Base-by-base conservation (phyloP, 2,329 filamentous ascomycete genomes). In the Aureobasidium sp. region DNA sequence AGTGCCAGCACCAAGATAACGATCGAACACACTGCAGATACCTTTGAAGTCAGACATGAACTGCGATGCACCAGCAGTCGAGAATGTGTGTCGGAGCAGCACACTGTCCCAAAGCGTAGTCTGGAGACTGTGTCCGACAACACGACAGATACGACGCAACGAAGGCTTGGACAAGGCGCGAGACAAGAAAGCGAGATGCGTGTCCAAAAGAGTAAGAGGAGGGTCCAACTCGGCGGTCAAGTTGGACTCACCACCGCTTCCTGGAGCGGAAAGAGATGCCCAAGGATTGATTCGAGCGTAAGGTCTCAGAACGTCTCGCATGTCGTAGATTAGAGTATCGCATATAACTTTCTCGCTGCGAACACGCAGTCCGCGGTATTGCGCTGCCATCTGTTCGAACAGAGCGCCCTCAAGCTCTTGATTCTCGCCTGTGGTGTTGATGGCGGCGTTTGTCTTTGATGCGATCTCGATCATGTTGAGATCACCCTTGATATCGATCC, bases 351-450 rank as follows among this genome's bases (percentile, higher is more conserved):
- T 82, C 68, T 94, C 89, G 5, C 87, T 90, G 8, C 85, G 82
- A 65, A 86, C 82, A 63, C 90, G 84, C 37, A 93, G 83, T 62
- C 82, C 81, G 62, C 80, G 82, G 71, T 93, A 97, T 21, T 88
- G 87, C 2, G 82, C 83, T 27, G 94, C 90, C 1, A 90, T 96
- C 75, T 96, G 91, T 70, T 97, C 94, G 71, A 99, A 99, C 5
- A 97, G 79, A 1, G 89, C 87, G 3, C 90, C 91, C 30, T 86
- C 81, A 6, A 78, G 72, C 60, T 82, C 81, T 2, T 79, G 78
- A 11, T 81, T 79, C 1, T 79, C 79, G 5, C 81, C 82, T 9
- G n/a, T 39, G 39, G 68, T 69, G 45, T 72, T 73, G 3, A 70
- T 71, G 5, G 69, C 71, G 16, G 84, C 81, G n/a, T 91, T 95